Base-by-base conservation (phyloP, 371 early-diverging fungal species). In the Mortierella polycephala region DNA sequence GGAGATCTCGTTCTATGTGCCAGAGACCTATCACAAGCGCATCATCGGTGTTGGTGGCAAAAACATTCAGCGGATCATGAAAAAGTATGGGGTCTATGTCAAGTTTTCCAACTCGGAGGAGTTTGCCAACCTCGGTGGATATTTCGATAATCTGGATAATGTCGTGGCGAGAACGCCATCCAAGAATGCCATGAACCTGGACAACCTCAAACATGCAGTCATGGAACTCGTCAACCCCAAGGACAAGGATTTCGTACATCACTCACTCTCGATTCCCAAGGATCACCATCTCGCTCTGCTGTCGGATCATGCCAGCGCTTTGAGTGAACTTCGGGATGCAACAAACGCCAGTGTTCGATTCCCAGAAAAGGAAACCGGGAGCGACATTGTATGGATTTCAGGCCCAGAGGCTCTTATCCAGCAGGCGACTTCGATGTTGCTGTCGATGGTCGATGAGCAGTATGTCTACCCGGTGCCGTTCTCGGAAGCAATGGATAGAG, bases 41-140 rank as follows among this genome's bases (percentile, higher is more conserved):
- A 95, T 98, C 67, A 98, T 98, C 67, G 98, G 98, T 39, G 94
- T 93, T 21, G 95, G 95, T 6, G 98, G 98, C 69, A 96, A 95
- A 75, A 95, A 95, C 83, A 96, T 98, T 64, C 96, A 96, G 69
- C 85, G 92, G 53, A 95, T 96, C 75, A 98, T 98, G 98, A 98
- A 96, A 64, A 93, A 94, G 69, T 95, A 91, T 71, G 96, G 96
- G 23, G 97, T 98, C 2, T 96, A 95, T 74, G 95, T 98, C 64
- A 98, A 96, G 80, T 96, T 96, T 76, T 90, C 91, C 41, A 94
- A 91, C 61, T 88, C 91, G 0, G 94, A 94, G 60, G 96, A 95
- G 70, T 92, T 89, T 76, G 89, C 90, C 16, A 83, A 86, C 1
- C 73, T 93, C 6, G 95, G 95, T 7, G 95, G 95, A 1, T 93